Conservation (phyloP, 179 eudicot genomes). For the Drosera spatulata region DNA sequence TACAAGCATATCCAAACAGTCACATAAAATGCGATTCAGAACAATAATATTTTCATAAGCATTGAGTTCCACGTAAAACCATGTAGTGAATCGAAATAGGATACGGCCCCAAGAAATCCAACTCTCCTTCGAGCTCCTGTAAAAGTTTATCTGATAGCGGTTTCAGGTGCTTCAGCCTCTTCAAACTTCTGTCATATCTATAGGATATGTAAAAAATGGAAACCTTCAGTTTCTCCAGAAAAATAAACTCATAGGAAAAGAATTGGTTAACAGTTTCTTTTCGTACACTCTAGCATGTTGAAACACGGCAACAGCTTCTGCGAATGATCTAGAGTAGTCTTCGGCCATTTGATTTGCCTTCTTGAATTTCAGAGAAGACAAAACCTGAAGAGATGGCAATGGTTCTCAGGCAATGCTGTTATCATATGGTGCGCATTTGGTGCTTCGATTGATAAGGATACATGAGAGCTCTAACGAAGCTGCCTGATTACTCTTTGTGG, state of each 20-base stretch:
- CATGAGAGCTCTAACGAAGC: no score
- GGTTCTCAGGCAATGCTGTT: background rate
- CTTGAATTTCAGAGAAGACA: slow-evolving; percentile 48
- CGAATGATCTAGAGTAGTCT: slow-evolving; percentile 51
- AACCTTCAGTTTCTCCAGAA: slow-evolving; percentile 1
- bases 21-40: background rate
- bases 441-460: background rate
- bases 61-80: background rate
- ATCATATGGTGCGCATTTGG: no score
- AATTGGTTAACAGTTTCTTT: background rate
- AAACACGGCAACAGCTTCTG: slow-evolving; percentile 67
- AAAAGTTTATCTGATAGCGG: slow-evolving; percentile 39
- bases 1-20: background rate
- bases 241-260: background rate
- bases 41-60: no score
- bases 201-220: slow-evolving; percentile 1
- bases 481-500: no score
- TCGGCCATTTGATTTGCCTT: slow-evolving; percentile 59
- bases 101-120: slow-evolving; percentile 84
- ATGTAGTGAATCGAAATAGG: slow-evolving; percentile 18
- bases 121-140: slow-evolving; percentile 35
- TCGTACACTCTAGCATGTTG: slow-evolving; percentile 71
- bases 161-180: slow-evolving; percentile 45
- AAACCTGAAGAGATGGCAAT: slow-evolving; percentile 30
- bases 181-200: slow-evolving; percentile 47